Conservation (phyloP, 2,329 filamentous ascomycete species). For the Tricladium varicosporioides region DNA sequence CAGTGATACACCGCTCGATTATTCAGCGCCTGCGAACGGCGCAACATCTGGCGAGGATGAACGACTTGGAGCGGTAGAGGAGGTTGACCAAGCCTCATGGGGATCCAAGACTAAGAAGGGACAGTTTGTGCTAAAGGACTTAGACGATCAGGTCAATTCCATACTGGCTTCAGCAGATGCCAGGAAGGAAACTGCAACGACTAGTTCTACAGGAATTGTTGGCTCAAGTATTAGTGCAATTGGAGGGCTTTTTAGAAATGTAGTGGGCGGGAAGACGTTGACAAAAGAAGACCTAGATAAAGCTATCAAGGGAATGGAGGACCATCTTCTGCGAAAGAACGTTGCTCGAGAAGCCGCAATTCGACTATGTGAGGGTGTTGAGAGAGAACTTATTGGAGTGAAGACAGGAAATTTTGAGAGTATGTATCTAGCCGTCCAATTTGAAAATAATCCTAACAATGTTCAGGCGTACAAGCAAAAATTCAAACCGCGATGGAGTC, state of each 20-base stretch:
- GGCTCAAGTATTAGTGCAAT: slow-evolving; percentile 80
- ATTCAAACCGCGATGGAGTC: slow-evolving; percentile 87
- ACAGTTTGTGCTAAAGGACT: slow-evolving; percentile 88
- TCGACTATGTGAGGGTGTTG: slow-evolving; percentile 85
- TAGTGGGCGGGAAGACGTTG: slow-evolving; percentile 90
- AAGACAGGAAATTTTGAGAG: slow-evolving; percentile 92
- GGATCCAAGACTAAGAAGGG: slow-evolving; percentile 82
- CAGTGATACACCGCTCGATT: slow-evolving; percentile 78
- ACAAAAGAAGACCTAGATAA: slow-evolving; percentile 88
- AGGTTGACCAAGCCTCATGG: slow-evolving; percentile 77
- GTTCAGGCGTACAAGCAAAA: slow-evolving; percentile 68
- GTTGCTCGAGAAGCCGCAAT: slow-evolving; percentile 92
- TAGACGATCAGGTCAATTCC: slow-evolving; percentile 89
- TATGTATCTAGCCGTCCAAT: slow-evolving; percentile 25
- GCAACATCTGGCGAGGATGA: slow-evolving; percentile 54
- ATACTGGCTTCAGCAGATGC: slow-evolving; percentile 81
- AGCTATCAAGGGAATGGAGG: slow-evolving; percentile 93
- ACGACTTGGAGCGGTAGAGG: slow-evolving; percentile 63
- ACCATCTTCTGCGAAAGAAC: slow-evolving; percentile 92
- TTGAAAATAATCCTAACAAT: slow-evolving; percentile 23
- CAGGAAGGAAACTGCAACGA: slow-evolving; percentile 47
- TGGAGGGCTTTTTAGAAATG: slow-evolving; percentile 86
- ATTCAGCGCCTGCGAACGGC: slow-evolving; percentile 64
- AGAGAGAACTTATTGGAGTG: slow-evolving; percentile 83
- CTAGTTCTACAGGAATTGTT: slow-evolving; percentile 61